Evolutionary conservation across 2,329 filamentous ascomycete genomes (phyloP).

Genomic region (Pleurostoma richardsiae): DNA sequence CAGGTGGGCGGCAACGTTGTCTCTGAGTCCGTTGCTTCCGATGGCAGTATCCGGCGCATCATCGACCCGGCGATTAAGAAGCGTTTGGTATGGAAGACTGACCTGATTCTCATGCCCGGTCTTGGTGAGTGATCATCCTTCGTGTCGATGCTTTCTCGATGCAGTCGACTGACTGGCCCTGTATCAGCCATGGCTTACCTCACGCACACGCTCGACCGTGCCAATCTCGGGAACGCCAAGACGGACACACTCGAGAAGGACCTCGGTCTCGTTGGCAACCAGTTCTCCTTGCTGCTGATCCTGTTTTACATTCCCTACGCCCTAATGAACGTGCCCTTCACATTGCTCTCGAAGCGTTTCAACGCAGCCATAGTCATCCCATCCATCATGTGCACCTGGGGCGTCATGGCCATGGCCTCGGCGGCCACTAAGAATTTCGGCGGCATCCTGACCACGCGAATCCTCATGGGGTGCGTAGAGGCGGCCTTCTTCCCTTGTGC

Average conservation of each 20-base stretch:
- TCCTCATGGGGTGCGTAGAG: slow-evolving; percentile 17
- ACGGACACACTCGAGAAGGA: slow-evolving; percentile 21
- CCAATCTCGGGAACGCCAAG: slow-evolving; percentile 24
- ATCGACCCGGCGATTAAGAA: slow-evolving; percentile 7
- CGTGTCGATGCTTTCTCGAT: too few relatives aligned
- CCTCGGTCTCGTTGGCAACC: slow-evolving; percentile 18
- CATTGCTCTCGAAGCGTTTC: slow-evolving; percentile 16
- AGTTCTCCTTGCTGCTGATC: slow-evolving; percentile 22
- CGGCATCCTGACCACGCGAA: slow-evolving; percentile 14
- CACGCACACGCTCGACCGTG: slow-evolving; percentile 17
- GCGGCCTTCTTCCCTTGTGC: slow-evolving; percentile 18
- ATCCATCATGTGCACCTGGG: slow-evolving; percentile 17
- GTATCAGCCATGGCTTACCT: slow-evolving; percentile 13
- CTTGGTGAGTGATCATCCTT: slow-evolving; percentile 6
- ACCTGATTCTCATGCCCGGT: slow-evolving; percentile 11
- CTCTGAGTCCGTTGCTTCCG: slow-evolving; percentile 2
- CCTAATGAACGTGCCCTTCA: slow-evolving; percentile 17
- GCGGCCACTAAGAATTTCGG: slow-evolving; percentile 14
- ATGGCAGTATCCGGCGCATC: not conserved
- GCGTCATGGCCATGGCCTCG: slow-evolving; percentile 14
- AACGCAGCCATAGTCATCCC: slow-evolving; percentile 20
- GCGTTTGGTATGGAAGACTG: slow-evolving; percentile 11
- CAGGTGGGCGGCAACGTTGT: slow-evolving; percentile 1
- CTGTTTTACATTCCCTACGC: slow-evolving; percentile 25
- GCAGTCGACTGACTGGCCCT: too few relatives aligned